phyloP scores from a whole-genome alignment of 2,329 filamentous ascomycete species.

The Chalaropsis thielavioides region DNA sequence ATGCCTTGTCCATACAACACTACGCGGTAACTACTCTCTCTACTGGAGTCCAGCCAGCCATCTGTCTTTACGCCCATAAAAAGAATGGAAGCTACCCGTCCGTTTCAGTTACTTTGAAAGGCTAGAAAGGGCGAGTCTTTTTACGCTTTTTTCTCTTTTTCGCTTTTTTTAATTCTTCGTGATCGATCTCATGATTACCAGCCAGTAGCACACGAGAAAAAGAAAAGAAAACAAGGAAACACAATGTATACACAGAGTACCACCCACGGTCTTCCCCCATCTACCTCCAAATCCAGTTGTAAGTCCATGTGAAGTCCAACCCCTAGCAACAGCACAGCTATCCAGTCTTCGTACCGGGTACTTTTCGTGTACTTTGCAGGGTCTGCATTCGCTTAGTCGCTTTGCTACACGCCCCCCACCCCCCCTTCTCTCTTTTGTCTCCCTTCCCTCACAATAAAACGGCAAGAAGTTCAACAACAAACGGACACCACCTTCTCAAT shows the following conservation, averaged over 20 bases:
- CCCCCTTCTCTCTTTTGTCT: no score
- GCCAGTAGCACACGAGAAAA: neutral
- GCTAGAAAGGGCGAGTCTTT: neutral
- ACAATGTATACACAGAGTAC: neutral
- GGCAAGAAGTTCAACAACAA: neutral
- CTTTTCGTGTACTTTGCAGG: conserved; percentile 11
- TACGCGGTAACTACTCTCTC: neutral
- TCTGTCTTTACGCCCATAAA: neutral
- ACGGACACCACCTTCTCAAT: neutral
- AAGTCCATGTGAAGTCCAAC: conserved; percentile 2
- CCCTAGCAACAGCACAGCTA: neutral
- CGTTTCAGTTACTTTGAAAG: neutral
- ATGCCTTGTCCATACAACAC: neutral
- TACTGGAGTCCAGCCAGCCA: neutral
- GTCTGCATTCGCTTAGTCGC: neutral
- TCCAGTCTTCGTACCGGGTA: conserved; percentile 7
- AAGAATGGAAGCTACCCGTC: neutral
- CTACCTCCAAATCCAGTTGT: neutral
- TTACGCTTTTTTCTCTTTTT: neutral
- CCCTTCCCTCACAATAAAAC: neutral
- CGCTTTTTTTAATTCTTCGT: neutral
- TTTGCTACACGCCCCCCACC: neutral
- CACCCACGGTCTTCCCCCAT: neutral
- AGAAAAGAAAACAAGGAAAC: neutral
- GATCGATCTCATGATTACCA: neutral